Conservation (phyloP, 495 filamentous ascomycete genomes). For the Lepidopterella palustris region DNA sequence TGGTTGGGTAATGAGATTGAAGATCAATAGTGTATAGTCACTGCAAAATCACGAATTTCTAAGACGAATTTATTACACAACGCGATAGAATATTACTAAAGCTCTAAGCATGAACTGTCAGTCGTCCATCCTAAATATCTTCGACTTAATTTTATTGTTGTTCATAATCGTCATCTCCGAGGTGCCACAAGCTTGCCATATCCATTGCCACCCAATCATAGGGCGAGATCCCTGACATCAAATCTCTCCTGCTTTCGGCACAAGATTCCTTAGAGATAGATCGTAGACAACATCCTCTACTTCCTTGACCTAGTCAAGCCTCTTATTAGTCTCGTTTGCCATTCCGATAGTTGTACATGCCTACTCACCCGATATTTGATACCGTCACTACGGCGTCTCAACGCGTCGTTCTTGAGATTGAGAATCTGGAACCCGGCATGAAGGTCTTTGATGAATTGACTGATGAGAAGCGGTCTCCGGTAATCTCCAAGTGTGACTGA, state of each 20-base stretch:
- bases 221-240: neutral
- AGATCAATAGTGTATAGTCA: too few species aligned
- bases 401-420: constrained; percentile 90
- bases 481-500: constrained; percentile 90
- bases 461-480: constrained; percentile 73
- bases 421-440: constrained; percentile 94
- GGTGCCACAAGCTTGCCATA: neutral
- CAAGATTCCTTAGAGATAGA: constrained; percentile 74
- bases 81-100: too few species aligned
- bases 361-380: constrained; percentile 82
- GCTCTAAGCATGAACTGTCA: too few species aligned
- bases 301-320: constrained; percentile 64
- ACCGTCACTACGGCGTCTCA: constrained; percentile 80
- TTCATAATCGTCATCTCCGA: neutral
- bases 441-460: constrained; percentile 87
- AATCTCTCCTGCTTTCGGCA: constrained; percentile 42
- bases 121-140: too few species aligned
- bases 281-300: constrained; percentile 98
- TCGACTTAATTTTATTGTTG: too few species aligned
- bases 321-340: neutral
- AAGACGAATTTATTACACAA: too few species aligned
- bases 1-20: too few species aligned
- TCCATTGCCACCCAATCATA: neutral
- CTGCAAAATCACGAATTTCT: too few species aligned
- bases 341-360: neutral